These are phyloP conservation scores for Phytophthora rubi DNA, from an alignment of 352 stramenopile genomes.

Conservation along the genomic window DNA sequence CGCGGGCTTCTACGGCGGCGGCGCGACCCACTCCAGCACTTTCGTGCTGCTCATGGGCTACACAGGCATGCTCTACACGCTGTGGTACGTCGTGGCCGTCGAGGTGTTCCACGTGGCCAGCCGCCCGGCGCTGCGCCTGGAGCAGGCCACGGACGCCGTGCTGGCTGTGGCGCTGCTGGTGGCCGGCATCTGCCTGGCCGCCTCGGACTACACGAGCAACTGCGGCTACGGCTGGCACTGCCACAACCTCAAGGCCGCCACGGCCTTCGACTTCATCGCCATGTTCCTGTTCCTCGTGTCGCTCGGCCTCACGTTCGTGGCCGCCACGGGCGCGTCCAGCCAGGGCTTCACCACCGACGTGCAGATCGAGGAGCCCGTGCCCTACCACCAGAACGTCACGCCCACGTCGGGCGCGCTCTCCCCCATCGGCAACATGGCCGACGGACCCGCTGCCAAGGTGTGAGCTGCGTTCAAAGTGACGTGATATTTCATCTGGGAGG, in stretches of 20 bases:
- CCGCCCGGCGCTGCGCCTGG: constrained; percentile 30
- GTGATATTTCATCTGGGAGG: neutral
- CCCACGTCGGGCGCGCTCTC: constrained; percentile 37
- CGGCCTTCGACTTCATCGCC: constrained; percentile 63
- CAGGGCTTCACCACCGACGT: constrained; percentile 21
- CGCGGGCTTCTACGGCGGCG: constrained; percentile 34
- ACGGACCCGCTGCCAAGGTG: constrained; percentile 36
- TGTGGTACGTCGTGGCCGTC: constrained; percentile 57
- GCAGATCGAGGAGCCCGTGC: constrained; percentile 41
- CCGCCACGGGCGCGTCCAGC: neutral
- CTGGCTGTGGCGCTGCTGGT: constrained; percentile 57
- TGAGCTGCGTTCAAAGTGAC: constrained; percentile 6
- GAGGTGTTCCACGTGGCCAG: constrained; percentile 52
- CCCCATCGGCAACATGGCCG: constrained; percentile 28
- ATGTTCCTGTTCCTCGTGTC: constrained; percentile 58
- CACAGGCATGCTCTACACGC: constrained; percentile 63
- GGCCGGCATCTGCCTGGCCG: constrained; percentile 56
- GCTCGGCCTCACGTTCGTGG: constrained; percentile 44
- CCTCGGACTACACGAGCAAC: constrained; percentile 51
- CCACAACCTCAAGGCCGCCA: constrained; percentile 54
- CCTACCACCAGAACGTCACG: constrained; percentile 39
- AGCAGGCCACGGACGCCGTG: constrained; percentile 45
- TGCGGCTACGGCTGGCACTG: constrained; percentile 48
- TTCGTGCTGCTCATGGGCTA: constrained; percentile 73
- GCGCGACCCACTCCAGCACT: constrained; percentile 35